Evolutionary conservation across 2,329 filamentous ascomycete genomes (phyloP), one percentile per base, ranked within the genome.

Genomic region (Aspergillus sp.): DNA sequence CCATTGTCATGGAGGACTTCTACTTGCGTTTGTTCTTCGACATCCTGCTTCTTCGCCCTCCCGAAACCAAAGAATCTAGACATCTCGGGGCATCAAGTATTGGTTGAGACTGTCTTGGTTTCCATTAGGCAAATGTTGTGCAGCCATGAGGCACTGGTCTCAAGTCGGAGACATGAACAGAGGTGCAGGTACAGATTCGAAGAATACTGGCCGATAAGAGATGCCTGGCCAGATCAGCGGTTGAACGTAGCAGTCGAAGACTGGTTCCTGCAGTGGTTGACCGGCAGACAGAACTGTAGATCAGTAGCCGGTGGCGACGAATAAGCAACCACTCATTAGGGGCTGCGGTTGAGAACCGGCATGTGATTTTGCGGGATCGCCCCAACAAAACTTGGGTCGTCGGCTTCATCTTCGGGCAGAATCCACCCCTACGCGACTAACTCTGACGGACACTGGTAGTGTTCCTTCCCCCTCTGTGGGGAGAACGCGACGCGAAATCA

Each of bases 301-400:
- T 60, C 58, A 43, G 56, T 36, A 49, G 53, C 32, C 55, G 56
- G 52, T 45, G 51, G 38, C 43, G 41, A 55, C 32, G 50, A 57
- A 25, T 28, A 23, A 28, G 23, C 38, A 38, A 39, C 36, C 57
- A 32, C 39, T 51, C 25, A 51, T 49, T 28, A 38, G 48, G 56
- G 43, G 41, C 49, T 25, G 45, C 30, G 45, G 61, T 59, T 59
- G 58, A 53, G 55, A 12, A 7, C 23, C 48, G 56, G 53, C 65
- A 67, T 67, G 65, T 67, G 65, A 67, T 66, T 61, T 25, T 38
- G 58, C 52, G 55, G 51, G 57, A 51, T 53, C 45, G 52, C 64
- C 62, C 61, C 61, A 65, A 65, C 59, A 60, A 65, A 51, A 23
- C 30, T 28, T 54, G 19, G 12, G 36, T 32, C 23, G 17, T 21